Base-by-base conservation (phyloP, 352 stramenopile genomes). In the Pythium coloratum region DNA sequence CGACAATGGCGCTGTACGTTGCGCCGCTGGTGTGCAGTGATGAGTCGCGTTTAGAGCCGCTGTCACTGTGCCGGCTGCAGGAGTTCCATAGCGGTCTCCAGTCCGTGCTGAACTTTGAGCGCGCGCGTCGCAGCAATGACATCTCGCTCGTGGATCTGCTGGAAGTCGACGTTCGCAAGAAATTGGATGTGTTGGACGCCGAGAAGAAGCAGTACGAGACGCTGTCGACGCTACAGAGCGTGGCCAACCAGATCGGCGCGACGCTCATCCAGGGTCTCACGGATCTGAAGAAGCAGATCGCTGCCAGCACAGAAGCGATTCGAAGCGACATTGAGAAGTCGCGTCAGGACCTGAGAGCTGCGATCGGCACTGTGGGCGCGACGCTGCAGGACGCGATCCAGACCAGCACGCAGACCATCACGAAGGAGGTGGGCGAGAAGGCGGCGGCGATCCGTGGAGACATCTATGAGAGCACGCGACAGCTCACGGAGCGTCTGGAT, bases 131-230 rank as follows among this genome's bases (percentile, higher is more conserved):
- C 7, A 49, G 36, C 44, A 46, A 28, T 20, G 32, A 56, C 14
- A 30, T 64, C 2, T 55, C 42, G 30, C 58, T 64, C 30, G 46
- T 24, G 3, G 46, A 57, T 51, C 24, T 64, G 30, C 30, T 56
- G 26, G 58, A 57, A 34, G 58, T 64, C 28, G 58, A 64, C n/a
- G 58, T 64, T 18, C 58, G 58, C 42, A 64, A 64, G 46, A 55
- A 56, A 18, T 18, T 64, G 44, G 58, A 64, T n/a, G 58, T 64
- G 18, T 26, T 64, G 3, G 33, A 66, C 49, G 33, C n/a, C 18
- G 61, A 67, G 28, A 67, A 55, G 47, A 59, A 50, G 20, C 59
- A 65, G 49, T 65, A 59, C 46, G 59, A 65, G 47, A 26, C 49
- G 5, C 32, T 65, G 32, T 40, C 34, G 36, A 55, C 38, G 51